phyloP scores from a whole-genome alignment of 768 basidiomycete species.

The Mycena leptocephala region DNA sequence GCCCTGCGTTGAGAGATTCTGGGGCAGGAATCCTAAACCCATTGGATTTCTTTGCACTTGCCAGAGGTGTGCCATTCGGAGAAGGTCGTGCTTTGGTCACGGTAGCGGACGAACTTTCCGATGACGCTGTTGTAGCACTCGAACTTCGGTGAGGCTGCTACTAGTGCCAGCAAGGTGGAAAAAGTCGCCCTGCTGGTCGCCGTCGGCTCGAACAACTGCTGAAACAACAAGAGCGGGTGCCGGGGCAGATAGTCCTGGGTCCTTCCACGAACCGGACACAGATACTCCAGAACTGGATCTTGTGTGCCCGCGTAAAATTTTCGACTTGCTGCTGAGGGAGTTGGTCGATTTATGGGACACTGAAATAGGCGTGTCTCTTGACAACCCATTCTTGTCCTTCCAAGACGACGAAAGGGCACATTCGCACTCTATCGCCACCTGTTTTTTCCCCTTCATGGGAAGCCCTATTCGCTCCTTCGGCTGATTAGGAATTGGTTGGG shows the following conservation, averaged over 20 bases:
- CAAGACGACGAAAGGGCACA: constrained; percentile 56
- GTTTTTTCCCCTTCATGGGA: constrained; percentile 55
- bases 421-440: constrained; percentile 47
- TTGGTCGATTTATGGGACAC: constrained; percentile 57
- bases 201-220: constrained; percentile 62
- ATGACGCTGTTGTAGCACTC: constrained; percentile 38
- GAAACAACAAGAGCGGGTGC: constrained; percentile 71
- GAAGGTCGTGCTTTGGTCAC: constrained; percentile 59
- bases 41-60: constrained; percentile 38
- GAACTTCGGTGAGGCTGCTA: constrained; percentile 39
- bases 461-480: constrained; percentile 45
- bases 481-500: constrained; percentile 27
- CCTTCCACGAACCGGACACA: constrained; percentile 64
- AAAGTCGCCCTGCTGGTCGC: constrained; percentile 56
- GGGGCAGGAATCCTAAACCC: constrained; percentile 27
- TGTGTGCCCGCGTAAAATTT: constrained; percentile 48
- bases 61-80: constrained; percentile 54
- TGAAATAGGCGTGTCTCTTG: constrained; percentile 57
- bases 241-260: constrained; percentile 66
- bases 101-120: constrained; percentile 60
- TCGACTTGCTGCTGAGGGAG: constrained; percentile 51
- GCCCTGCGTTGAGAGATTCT: constrained; percentile 13
- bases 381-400: constrained; percentile 55
- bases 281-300: constrained; percentile 58
- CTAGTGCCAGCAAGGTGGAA: constrained; percentile 49